Evolutionary conservation across 2,329 filamentous ascomycete genomes (phyloP).

Genomic region (Lithohypha guttulata): DNA sequence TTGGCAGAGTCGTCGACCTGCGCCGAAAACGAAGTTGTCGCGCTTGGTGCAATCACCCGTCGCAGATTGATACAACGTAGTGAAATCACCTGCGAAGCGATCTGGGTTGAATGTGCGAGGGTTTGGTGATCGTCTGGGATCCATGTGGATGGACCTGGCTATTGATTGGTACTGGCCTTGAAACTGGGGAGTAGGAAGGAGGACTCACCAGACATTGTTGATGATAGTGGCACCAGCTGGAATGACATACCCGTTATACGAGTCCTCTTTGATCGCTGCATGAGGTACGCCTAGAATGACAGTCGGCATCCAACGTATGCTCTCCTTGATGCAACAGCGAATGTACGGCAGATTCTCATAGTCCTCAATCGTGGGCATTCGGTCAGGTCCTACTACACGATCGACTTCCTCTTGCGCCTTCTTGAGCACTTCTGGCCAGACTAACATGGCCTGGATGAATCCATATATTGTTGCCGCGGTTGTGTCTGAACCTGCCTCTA

Average conservation of each 20-base stretch:
- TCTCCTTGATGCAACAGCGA: slow-evolving; percentile 45
- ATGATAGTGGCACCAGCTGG: slow-evolving; percentile 17
- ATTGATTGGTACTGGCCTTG: too few species aligned
- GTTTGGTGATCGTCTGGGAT: slow-evolving; percentile 21
- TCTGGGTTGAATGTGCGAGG: slow-evolving; percentile 25
- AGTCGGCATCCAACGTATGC: slow-evolving; percentile 43
- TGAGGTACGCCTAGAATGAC: slow-evolving; percentile 18
- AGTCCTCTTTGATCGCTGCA: slow-evolving; percentile 16
- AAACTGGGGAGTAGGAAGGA: too few species aligned
- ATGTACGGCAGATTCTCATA: slow-evolving; percentile 41
- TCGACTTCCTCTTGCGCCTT: slow-evolving; percentile 42
- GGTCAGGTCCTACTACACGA: slow-evolving; percentile 36
- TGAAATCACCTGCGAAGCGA: slow-evolving; percentile 23
- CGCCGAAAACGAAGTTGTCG: slow-evolving; percentile 25
- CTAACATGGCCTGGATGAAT: slow-evolving; percentile 41
- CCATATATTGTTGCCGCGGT: slow-evolving; percentile 12
- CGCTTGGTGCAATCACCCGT: slow-evolving; percentile 23
- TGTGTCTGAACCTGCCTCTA: slow-evolving; percentile 18
- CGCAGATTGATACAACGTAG: slow-evolving; percentile 26
- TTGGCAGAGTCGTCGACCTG: slow-evolving; percentile 26
- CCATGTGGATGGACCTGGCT: slow-evolving; percentile 24
- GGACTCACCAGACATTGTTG: slow-evolving; percentile 20
- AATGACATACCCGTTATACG: slow-evolving; percentile 19
- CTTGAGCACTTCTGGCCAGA: slow-evolving; percentile 36
- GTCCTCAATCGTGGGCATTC: slow-evolving; percentile 42